Conservation (phyloP, 305 asterid species). For the Fraxinus sp. region DNA sequence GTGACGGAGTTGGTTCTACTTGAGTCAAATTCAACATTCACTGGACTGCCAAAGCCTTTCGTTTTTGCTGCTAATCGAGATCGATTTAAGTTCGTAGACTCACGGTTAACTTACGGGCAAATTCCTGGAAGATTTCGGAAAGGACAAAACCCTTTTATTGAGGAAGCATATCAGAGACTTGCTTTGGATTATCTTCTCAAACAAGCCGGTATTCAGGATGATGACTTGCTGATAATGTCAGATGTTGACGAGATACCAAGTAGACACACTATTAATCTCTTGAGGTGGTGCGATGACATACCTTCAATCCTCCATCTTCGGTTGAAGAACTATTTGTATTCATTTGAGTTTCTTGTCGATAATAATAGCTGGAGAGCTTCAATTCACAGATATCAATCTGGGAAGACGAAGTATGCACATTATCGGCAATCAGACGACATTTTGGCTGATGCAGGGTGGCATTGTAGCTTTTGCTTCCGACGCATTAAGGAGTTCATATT, state of each 20-base stretch:
- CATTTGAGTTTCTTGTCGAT: constrained; percentile 82
- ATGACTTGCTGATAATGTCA: constrained; percentile 87
- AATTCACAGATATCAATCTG: constrained; percentile 67
- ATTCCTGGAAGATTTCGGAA: constrained; percentile 74
- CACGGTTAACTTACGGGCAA: constrained; percentile 73
- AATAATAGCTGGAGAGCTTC: constrained; percentile 95
- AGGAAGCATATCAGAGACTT: constrained; percentile 89
- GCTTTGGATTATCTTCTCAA: constrained; percentile 84
- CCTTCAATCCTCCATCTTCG: constrained; percentile 82
- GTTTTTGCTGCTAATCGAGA: constrained; percentile 54
- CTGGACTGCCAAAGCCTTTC: constrained; percentile 77
- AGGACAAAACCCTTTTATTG: constrained; percentile 89
- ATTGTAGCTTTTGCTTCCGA: constrained; percentile 89
- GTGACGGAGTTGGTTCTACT: constrained; percentile 84
- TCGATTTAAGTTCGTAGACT: constrained; percentile 68
- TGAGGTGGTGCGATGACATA: constrained; percentile 86
- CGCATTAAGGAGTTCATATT: constrained; percentile 68
- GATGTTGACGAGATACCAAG: constrained; percentile 98
- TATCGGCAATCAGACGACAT: constrained; percentile 75
- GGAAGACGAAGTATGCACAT: constrained; percentile 85
- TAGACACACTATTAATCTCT: constrained; percentile 76
- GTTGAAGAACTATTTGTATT: constrained; percentile 76
- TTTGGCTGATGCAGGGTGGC: constrained; percentile 93
- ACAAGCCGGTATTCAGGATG: constrained; percentile 92
- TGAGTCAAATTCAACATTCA: constrained; percentile 90